Base-by-base conservation (phyloP, 306 rosid species). In the Ziziphus jujuba region DNA sequence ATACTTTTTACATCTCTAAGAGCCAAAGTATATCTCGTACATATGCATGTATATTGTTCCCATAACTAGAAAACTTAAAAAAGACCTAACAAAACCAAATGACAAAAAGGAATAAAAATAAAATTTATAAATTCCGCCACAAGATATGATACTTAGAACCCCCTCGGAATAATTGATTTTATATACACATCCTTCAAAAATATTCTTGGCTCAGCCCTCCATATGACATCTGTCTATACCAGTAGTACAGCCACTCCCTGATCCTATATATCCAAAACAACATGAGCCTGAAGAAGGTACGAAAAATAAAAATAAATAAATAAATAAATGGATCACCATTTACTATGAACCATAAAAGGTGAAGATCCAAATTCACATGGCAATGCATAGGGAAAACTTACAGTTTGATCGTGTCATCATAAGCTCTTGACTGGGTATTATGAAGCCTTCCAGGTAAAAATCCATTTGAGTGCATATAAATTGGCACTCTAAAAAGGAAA, bases 101-200 rank as follows among this genome's bases (percentile, higher is more conserved):
- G 75, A 58, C 60, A 70, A 66, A 71, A 43, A 65, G 49, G 70
- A 61, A 50, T 73, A 74, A 12, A 7, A 40, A 40, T 10, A 40
- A n/a, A 40, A 40, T 40, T 40, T 40, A 40, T 40, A 9, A 45
- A 76, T 72, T 76, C 51, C 81, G 69, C 82, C 52, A 69, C 71
- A 67, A 61, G 40, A 66, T 69, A 82, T n/a, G n/a, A 58, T 74
- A 65, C 82, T 70, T 55, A 25, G 53, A 81, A 73, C 78, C 63
- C 59, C 78, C 63, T 56, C 35, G 49, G 33, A 47, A 57, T 75
- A 59, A 44, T 69, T 77, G 68, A 65, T 47, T 68, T 40, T 85
- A 77, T 79, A 75, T 79, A 79, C 74, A 78, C 59, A 24, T 71
- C 84, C 48, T 75, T 72, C 84, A 81, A 66, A 72, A 79, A 20